Percentiles rank a stretch among this genome's conserved stretches.
Evolutionary conservation across 257 asterid genomes (phyloP).

Genomic region (Solanum appendiculatum): DNA sequence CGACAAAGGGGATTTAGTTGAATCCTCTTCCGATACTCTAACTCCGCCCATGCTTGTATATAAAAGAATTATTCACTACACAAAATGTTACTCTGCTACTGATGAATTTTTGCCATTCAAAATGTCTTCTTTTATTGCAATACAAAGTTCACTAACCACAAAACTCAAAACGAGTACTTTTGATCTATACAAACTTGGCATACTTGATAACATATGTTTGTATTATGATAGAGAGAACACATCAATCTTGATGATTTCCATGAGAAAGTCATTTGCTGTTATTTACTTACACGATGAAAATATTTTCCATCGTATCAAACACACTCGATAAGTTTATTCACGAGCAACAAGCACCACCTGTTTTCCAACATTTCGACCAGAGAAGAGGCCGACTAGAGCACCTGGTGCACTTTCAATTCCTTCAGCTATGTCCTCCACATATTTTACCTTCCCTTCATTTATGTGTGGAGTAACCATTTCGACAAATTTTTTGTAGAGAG

Average conservation of each 20-base stretch:
- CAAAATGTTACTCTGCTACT: too few species aligned
- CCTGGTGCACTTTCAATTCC: slow-evolving; percentile 6
- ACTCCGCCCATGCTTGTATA: too few species aligned
- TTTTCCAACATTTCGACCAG: not conserved
- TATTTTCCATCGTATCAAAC: not conserved
- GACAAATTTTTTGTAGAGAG: not conserved
- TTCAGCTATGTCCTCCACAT: slow-evolving; percentile 4
- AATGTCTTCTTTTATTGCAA: not conserved
- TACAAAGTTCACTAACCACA: not conserved
- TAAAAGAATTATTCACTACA: too few species aligned
- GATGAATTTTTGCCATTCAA: not conserved
- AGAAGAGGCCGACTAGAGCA: not conserved
- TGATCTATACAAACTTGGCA: not conserved
- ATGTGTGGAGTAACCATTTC: not conserved
- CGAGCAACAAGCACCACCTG: not conserved
- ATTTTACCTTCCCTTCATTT: not conserved
- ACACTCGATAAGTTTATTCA: not conserved
- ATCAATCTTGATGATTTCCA: not conserved
- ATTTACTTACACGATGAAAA: not conserved
- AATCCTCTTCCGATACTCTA: not conserved
- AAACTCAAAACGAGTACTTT: not conserved
- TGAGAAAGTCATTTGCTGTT: not conserved
- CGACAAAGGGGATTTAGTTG: not conserved
- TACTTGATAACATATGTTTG: not conserved
- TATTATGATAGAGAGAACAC: not conserved